Conservation (phyloP, 1,284 basidiomycete genomes). For the Filobasidium uniguttulatum region DNA sequence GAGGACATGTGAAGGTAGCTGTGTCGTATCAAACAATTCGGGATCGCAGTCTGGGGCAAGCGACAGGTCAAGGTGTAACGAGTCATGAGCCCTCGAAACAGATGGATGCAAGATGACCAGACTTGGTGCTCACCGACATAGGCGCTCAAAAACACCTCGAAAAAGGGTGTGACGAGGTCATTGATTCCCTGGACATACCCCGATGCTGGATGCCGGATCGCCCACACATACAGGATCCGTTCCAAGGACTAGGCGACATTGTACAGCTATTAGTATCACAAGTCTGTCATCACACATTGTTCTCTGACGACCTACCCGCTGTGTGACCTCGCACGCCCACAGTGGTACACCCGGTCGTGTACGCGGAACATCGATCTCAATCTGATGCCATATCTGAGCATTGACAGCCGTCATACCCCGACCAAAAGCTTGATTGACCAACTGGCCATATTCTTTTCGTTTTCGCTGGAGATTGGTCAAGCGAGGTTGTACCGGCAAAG, state of each 20-base stretch:
- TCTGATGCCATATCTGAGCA: conserved; percentile 93
- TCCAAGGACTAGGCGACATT: conserved; percentile 55
- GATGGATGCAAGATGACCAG: neutral
- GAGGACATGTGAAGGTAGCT: conserved; percentile 55
- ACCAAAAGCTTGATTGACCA: conserved; percentile 84
- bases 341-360: conserved; percentile 79
- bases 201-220: conserved; percentile 87
- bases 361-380: conserved; percentile 88
- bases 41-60: conserved; percentile 58
- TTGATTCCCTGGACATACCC: conserved; percentile 98
- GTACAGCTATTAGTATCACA: conserved; percentile 1
- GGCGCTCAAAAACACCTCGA: conserved; percentile 74
- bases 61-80: too few relatives aligned
- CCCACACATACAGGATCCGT: conserved; percentile 91
- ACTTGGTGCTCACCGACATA: conserved; percentile 66
- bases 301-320: conserved; percentile 47
- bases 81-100: neutral
- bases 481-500: conserved; percentile 66
- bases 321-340: conserved; percentile 78
- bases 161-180: conserved; percentile 88
- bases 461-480: conserved; percentile 67
- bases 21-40: conserved; percentile 64
- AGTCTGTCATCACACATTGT: conserved; percentile 13
- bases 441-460: conserved; percentile 75
- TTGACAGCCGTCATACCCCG: conserved; percentile 68